Evolutionary conservation across 768 basidiomycete species (phyloP), one percentile per base, ranked within the genome.

Genomic region (Mycena vulgaris): DNA sequence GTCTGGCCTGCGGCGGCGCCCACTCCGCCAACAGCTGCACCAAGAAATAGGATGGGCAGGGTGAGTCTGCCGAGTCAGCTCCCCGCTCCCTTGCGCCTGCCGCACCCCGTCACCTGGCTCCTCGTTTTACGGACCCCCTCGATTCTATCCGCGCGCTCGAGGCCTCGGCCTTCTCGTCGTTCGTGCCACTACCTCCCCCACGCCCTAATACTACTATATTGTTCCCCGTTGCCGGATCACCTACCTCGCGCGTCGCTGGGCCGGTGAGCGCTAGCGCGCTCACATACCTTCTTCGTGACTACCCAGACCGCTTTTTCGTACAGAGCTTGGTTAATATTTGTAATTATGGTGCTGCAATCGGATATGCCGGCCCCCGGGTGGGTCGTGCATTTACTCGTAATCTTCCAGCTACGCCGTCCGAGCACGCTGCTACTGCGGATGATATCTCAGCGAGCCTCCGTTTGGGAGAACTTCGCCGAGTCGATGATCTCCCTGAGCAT

Each of bases 331-430:
- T 53, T 63, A 45, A 63, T 63, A 63, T 63, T 45, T 53, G 51
- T 63, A 53, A 52, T 55, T 63, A 53, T 19, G 52, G 52, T 33
- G 63, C 63, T 53, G 42, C 63, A 40, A 53, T 63, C 45, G 63
- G 63, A 53, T 63, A 63, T 25, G 45, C 63, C 21, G 63, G 63
- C 51, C 51, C 63, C 63, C 52, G 51, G 16, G 51, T 53, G 63
- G 63, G 63, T 28, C 63, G 63, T 6, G 52, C 35, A 40, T 63
- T 63, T 45, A 53, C 27, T 53, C 52, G 63, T 53, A 63, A 63
- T 63, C 63, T 63, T 28, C 63, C 63, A 53, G 63, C 51, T 63
- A 63, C 62, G 9, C 62, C 37, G 51, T 63, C 62, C 51, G 49
- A 63, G 62, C 51, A 63, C 62, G 51, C 62, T 52, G 62, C 51